Evolutionary conservation across 179 eudicot genomes (phyloP).

Genomic region (Beta corolliflora): DNA sequence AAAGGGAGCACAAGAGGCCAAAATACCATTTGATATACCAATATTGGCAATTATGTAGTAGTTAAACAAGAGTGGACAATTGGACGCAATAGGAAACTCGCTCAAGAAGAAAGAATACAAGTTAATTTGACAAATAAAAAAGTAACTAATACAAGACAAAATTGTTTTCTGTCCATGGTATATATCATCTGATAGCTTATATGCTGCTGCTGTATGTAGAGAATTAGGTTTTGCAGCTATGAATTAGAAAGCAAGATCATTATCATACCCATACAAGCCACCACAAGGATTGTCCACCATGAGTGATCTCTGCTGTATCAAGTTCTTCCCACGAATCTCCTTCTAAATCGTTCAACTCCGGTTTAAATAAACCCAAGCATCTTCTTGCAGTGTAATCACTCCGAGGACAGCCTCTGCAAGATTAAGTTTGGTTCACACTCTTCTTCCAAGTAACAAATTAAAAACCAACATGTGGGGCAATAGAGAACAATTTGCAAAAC

Average conservation of each 20-base stretch:
- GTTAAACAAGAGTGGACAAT: not conserved
- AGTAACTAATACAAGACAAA: not conserved
- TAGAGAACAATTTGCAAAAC: not conserved
- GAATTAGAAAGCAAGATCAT: slow-evolving; percentile 26
- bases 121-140: not conserved
- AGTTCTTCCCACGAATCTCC: slow-evolving; percentile 99
- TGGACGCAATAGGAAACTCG: not conserved
- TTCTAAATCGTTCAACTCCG: slow-evolving; percentile 55
- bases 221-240: not conserved
- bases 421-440: slow-evolving; percentile 51
- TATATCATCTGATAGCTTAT: not conserved
- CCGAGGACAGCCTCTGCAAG: slow-evolving; percentile 88
- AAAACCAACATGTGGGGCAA: slow-evolving; percentile 36
- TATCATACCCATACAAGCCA: slow-evolving; percentile 96
- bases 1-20: too few species aligned
- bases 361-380: slow-evolving; percentile 65
- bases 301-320: slow-evolving; percentile 57
- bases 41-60: not conserved
- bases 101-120: not conserved
- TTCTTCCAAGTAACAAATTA: slow-evolving; percentile 27
- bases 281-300: slow-evolving; percentile 66
- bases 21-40: not conserved
- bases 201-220: not conserved
- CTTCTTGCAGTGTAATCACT: slow-evolving; percentile 69
- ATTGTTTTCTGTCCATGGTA: not conserved